Evolutionary conservation across 805 yeast species (phyloP).

Genomic region (Jamesozyma piceae): DNA sequence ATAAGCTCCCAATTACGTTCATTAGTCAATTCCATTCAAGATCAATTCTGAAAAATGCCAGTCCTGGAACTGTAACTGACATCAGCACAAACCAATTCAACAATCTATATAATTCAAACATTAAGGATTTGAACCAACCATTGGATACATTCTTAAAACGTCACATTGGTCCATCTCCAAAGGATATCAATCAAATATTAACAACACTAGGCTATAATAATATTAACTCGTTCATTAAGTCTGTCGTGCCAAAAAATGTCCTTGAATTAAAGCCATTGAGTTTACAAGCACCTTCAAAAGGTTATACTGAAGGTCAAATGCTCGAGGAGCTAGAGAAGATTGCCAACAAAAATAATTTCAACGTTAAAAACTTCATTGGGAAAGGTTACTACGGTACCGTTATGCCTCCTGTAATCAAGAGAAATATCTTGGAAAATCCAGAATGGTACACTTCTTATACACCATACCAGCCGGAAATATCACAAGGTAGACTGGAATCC

Average conservation of each 20-base stretch:
- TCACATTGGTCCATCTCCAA: constrained; percentile 76
- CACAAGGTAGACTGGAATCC: constrained; percentile 91
- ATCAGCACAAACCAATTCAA: constrained; percentile 32
- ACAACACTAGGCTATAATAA: constrained; percentile 52
- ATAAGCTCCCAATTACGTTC: neutral
- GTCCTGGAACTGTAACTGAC: neutral
- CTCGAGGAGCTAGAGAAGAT: constrained; percentile 53
- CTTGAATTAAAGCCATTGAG: constrained; percentile 57
- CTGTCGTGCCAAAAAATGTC: constrained; percentile 71
- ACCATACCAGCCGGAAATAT: constrained; percentile 96
- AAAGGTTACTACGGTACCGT: constrained; percentile 89
- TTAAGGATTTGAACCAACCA: constrained; percentile 21
- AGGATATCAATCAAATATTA: constrained; percentile 59
- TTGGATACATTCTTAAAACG: constrained; percentile 84
- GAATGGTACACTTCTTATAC: constrained; percentile 99
- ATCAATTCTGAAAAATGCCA: neutral
- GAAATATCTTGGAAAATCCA: constrained; percentile 86
- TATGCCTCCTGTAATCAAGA: constrained; percentile 84
- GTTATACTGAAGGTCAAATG: constrained; percentile 78
- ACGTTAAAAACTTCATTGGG: constrained; percentile 73
- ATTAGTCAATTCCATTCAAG: neutral
- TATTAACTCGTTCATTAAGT: constrained; percentile 57
- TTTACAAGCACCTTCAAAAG: constrained; percentile 54
- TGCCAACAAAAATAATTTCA: constrained; percentile 61
- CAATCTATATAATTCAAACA: constrained; percentile 36